Percentiles rank a stretch among this genome's conserved stretches.
Conservation (phyloP, 495 filamentous ascomycete genomes). For the Penicillium diatomitis region DNA sequence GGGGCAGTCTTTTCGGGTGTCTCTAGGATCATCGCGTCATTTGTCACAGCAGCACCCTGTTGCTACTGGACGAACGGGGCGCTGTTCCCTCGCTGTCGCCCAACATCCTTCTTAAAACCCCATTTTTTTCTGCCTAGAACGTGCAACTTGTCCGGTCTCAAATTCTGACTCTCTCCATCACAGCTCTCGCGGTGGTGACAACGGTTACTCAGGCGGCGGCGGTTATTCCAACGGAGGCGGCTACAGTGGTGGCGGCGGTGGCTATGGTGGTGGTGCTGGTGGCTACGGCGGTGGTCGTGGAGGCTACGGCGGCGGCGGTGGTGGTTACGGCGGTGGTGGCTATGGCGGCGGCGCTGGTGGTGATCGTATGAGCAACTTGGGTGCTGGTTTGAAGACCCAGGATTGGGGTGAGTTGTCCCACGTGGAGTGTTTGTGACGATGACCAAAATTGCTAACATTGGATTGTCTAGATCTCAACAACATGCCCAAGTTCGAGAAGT, state of each 20-base stretch:
- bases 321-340: constrained; percentile 43
- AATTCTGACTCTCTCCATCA: background rate
- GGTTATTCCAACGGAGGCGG: constrained; percentile 19
- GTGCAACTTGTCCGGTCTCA: constrained; percentile 13
- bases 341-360: constrained; percentile 52
- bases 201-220: constrained; percentile 34
- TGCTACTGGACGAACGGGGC: no score
- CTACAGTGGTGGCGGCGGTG: constrained; percentile 37
- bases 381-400: constrained; percentile 74
- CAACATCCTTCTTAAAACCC: no score
- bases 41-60: no score
- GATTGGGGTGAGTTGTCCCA: constrained; percentile 60
- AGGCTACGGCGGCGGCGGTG: constrained; percentile 34
- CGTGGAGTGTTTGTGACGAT: background rate
- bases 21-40: background rate
- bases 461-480: constrained; percentile 53
- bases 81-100: no score
- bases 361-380: constrained; percentile 90
- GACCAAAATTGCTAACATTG: constrained; percentile 17
- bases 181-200: constrained; percentile 36
- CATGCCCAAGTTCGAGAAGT: constrained; percentile 96
- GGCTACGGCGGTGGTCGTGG: constrained; percentile 45
- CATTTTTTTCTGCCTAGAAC: background rate
- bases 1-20: background rate
- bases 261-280: constrained; percentile 30